Evolutionary conservation across 2,329 filamentous ascomycete genomes (phyloP).

Genomic region (Claviceps digitariae): DNA sequence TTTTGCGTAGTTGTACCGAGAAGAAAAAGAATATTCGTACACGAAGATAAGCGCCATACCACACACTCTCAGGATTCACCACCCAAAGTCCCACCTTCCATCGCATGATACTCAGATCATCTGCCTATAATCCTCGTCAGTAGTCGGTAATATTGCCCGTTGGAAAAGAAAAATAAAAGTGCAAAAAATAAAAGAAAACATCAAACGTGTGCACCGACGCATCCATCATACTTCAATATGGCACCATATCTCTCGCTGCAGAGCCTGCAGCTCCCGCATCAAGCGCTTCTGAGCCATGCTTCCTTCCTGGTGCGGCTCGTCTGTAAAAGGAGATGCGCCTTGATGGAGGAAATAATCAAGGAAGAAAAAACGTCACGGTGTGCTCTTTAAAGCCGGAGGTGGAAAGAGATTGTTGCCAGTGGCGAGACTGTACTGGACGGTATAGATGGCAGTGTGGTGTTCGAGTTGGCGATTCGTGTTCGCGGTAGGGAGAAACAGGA

Average conservation of each 20-base stretch:
- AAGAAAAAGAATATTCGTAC: constrained; percentile 17
- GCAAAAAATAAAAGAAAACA: neutral
- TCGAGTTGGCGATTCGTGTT: neutral
- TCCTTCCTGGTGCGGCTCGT: constrained; percentile 4
- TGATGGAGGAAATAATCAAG: neutral
- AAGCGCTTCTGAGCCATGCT: constrained; percentile 55
- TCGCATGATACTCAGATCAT: constrained; percentile 70
- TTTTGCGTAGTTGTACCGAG: too few relatives aligned
- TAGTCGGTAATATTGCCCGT: neutral
- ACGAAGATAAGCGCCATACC: constrained; percentile 86
- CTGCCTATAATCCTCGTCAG: constrained; percentile 36
- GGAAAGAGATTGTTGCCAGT: neutral
- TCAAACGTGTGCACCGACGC: neutral
- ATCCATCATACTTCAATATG: constrained; percentile 57
- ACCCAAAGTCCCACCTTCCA: constrained; percentile 88
- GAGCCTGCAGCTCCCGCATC: constrained; percentile 73
- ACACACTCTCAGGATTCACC: constrained; percentile 80
- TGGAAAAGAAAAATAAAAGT: too few relatives aligned
- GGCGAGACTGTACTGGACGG: neutral
- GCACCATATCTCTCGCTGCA: constrained; percentile 87
- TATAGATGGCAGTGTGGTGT: neutral
- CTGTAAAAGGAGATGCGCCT: neutral
- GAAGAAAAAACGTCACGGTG: neutral
- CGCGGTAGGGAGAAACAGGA: neutral
- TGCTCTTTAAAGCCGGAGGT: neutral